Evolutionary conservation across 1,284 basidiomycete species (phyloP).

Genomic region (Trichosporon sp.): DNA sequence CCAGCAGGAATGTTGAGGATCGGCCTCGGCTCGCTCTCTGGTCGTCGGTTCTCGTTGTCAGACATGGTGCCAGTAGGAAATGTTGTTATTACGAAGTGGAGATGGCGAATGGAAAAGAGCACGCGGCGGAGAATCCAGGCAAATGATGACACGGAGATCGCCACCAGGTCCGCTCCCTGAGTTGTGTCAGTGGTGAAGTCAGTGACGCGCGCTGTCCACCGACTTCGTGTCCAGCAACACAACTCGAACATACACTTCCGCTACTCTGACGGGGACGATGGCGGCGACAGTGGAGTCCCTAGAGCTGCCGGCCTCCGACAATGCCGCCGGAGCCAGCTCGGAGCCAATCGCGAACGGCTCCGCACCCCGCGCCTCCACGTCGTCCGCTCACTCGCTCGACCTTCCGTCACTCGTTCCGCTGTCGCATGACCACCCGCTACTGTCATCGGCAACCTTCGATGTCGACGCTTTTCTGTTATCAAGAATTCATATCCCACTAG

Average conservation of each 20-base stretch:
- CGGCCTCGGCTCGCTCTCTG: neutral
- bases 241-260: neutral
- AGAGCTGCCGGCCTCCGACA: neutral
- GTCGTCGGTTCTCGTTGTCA: slow-evolving; percentile 4
- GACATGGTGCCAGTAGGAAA: slow-evolving; percentile 9
- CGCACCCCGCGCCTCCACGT: slow-evolving; percentile 15
- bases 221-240: neutral
- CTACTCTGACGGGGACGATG: neutral
- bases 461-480: slow-evolving; percentile 85
- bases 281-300: neutral
- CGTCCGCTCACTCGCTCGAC: slow-evolving; percentile 44
- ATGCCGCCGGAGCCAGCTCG: neutral
- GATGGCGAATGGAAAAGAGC: neutral
- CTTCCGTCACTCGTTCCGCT: slow-evolving; percentile 71
- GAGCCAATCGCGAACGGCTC: slow-evolving; percentile 2
- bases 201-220: neutral
- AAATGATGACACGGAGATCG: neutral
- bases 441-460: slow-evolving; percentile 64
- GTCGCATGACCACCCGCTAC: slow-evolving; percentile 68
- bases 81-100: neutral
- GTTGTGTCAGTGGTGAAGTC: neutral
- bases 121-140: neutral
- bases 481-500: slow-evolving; percentile 74
- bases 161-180: neutral
- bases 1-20: slow-evolving; percentile 30